These are phyloP conservation scores for Teratosphaeria viscida DNA, from an alignment of 2,329 filamentous ascomycete genomes.

Conservation along the genomic window DNA sequence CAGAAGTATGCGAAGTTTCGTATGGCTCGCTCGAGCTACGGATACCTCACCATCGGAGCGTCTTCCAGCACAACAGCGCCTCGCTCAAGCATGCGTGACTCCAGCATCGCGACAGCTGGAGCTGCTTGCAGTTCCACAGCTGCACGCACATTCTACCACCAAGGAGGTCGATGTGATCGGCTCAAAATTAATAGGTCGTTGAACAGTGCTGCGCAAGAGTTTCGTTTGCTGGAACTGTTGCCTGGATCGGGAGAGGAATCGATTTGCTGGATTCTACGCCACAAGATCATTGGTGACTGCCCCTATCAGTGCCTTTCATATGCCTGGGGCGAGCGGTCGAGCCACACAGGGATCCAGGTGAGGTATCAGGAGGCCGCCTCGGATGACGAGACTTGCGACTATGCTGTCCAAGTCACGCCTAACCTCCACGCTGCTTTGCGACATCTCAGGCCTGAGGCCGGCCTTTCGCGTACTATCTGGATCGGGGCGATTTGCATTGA, in stretches of 20 bases:
- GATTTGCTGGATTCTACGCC: neutral
- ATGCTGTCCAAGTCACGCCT: neutral
- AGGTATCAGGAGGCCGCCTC: neutral
- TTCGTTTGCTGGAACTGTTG: neutral
- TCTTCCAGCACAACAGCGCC: too few species aligned
- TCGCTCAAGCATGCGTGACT: too few species aligned
- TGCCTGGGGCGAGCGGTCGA: neutral
- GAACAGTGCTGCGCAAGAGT: neutral
- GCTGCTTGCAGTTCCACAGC: too few species aligned
- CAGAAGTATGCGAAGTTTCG: too few species aligned
- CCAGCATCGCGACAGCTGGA: too few species aligned
- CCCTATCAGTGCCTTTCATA: neutral
- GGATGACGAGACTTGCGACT: neutral
- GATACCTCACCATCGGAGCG: too few species aligned
- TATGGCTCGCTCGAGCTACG: too few species aligned
- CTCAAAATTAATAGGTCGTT: neutral
- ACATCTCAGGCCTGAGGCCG: neutral
- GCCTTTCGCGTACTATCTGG: neutral
- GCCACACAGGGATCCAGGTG: neutral
- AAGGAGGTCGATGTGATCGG: neutral
- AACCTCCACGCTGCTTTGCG: neutral
- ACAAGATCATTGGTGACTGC: neutral
- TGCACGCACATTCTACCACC: neutral
- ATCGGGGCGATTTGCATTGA: slow-evolving; percentile 1
- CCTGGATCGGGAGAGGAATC: neutral